phyloP scores from a whole-genome alignment of 257 asterid genomes.

The Solanum peruvianum region DNA sequence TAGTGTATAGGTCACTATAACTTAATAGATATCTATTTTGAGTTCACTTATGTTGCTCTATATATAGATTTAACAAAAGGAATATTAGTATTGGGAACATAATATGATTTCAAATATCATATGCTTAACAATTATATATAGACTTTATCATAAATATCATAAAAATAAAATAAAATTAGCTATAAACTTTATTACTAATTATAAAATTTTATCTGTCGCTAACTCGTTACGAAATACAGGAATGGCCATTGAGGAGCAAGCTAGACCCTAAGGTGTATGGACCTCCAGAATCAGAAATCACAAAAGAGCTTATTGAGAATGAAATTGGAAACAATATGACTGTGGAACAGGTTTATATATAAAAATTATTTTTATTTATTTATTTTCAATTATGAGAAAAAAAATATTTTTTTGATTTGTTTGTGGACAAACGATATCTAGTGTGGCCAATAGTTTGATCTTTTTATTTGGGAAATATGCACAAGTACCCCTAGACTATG shows the following conservation, averaged over 20 bases:
- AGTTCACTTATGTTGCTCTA: too few species aligned
- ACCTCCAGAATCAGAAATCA: slow-evolving; percentile 58
- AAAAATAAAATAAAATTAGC: too few species aligned
- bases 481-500: too few species aligned
- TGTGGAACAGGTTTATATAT: slow-evolving; percentile 39
- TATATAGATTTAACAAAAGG: neutral
- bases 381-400: too few species aligned
- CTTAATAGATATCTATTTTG: neutral
- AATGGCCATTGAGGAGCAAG: slow-evolving; percentile 67
- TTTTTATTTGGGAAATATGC: neutral
- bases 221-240: slow-evolving; percentile 13
- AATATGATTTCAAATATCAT: neutral
- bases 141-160: too few species aligned
- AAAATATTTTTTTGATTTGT: too few species aligned
- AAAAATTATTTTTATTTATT: neutral
- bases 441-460: neutral
- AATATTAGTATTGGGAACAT: neutral
- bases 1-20: neutral
- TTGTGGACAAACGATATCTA: too few species aligned
- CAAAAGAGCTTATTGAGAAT: slow-evolving; percentile 31
- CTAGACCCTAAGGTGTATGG: slow-evolving; percentile 65
- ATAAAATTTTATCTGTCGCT: neutral
- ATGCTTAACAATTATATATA: neutral
- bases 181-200: neutral
- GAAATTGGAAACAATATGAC: slow-evolving; percentile 35